These are phyloP conservation scores for Penicillium desertorum DNA, from an alignment of 495 filamentous ascomycete genomes.

Conservation along the genomic window DNA sequence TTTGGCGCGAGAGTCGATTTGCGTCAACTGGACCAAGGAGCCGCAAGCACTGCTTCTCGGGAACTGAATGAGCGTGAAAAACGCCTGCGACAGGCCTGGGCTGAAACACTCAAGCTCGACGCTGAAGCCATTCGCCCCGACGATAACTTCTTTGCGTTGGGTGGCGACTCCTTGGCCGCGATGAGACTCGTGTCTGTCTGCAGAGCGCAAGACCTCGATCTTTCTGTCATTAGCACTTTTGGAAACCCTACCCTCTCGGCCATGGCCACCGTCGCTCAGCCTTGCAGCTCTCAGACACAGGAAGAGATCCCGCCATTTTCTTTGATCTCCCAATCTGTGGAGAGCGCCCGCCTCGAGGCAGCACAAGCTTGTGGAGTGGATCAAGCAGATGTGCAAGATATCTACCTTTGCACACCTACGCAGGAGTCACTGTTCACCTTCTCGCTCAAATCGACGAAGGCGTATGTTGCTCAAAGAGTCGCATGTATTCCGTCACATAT, in stretches of 20 bases:
- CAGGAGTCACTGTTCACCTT: slow-evolving; percentile 65
- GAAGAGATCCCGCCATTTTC: slow-evolving; percentile 33
- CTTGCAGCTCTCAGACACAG: slow-evolving; percentile 11
- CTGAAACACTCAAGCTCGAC: slow-evolving; percentile 38
- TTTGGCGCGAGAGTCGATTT: slow-evolving; percentile 36
- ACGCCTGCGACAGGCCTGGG: slow-evolving; percentile 45
- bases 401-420: slow-evolving; percentile 64
- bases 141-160: slow-evolving; percentile 58
- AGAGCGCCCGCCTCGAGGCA: slow-evolving; percentile 34
- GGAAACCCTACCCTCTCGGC: slow-evolving; percentile 47
- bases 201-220: slow-evolving; percentile 32
- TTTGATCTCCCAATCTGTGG: slow-evolving; percentile 32
- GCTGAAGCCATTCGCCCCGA: slow-evolving; percentile 31
- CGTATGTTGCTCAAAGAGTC: slow-evolving; percentile 58
- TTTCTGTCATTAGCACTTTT: slow-evolving; percentile 46
- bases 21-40: slow-evolving; percentile 29
- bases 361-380: slow-evolving; percentile 31
- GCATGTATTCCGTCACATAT: slow-evolving; percentile 41
- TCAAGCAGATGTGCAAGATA: slow-evolving; percentile 39
- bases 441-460: slow-evolving; percentile 54
- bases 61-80: slow-evolving; percentile 39
- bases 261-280: slow-evolving; percentile 32
- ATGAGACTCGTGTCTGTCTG: slow-evolving; percentile 51
- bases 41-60: slow-evolving; percentile 16
- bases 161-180: slow-evolving; percentile 62